Conservation (phyloP, 2,329 filamentous ascomycete genomes). For the Cladophialophora psammophila region DNA sequence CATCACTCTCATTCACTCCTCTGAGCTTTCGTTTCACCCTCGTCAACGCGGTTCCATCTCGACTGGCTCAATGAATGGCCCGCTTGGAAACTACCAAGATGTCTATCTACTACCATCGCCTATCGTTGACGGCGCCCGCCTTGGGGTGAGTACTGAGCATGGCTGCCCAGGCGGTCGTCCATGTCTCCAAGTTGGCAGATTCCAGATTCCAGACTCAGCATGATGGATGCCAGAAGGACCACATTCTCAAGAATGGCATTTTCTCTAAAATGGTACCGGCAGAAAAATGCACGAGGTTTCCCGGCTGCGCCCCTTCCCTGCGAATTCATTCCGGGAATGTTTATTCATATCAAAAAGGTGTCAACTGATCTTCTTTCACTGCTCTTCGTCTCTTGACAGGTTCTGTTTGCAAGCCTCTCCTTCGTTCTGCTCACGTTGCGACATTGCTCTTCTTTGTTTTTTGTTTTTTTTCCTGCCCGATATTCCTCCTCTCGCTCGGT, state of each 20-base stretch:
- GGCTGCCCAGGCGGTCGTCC: slow-evolving; percentile 5
- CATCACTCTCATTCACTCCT: not conserved
- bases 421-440: not conserved
- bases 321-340: slow-evolving; percentile 6
- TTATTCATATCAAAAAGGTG: slow-evolving; percentile 11
- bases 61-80: slow-evolving; percentile 3
- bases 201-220: slow-evolving; percentile 12
- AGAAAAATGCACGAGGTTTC: slow-evolving; percentile 16
- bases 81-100: slow-evolving; percentile 4
- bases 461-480: not conserved
- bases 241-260: slow-evolving; percentile 11
- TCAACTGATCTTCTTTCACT: slow-evolving; percentile 14
- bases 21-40: slow-evolving; percentile 11
- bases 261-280: slow-evolving; percentile 11
- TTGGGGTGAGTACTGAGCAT: not conserved
- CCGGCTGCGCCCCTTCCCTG: slow-evolving; percentile 8
- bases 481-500: not conserved
- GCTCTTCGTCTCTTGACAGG: slow-evolving; percentile 4
- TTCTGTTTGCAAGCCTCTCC: slow-evolving; percentile 4
- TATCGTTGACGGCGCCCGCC: slow-evolving; percentile 5
- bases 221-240: slow-evolving; percentile 1
- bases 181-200: slow-evolving; percentile 19
- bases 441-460: not conserved
- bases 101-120: slow-evolving; percentile 3
- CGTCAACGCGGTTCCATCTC: slow-evolving; percentile 8